A percentile compares a stretch with the other conserved stretches of the same genome.
phyloP scores from a whole-genome alignment of 2,329 filamentous ascomycete genomes.

The Venturia nashicola region DNA sequence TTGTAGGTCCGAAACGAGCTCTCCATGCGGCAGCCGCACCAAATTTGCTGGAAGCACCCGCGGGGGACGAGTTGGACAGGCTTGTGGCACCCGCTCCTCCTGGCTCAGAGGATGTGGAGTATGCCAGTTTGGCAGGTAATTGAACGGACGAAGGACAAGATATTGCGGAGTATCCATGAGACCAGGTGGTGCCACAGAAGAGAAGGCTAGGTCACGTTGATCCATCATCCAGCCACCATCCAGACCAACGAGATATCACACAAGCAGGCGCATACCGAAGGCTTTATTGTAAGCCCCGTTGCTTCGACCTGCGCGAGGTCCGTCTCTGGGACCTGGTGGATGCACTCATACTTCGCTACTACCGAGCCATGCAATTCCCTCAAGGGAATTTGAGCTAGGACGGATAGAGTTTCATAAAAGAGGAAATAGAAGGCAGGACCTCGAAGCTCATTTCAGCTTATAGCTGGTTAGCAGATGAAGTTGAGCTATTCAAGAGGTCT shows the following conservation, averaged over 20 bases:
- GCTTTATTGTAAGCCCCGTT: not conserved
- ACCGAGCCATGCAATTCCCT: not conserved
- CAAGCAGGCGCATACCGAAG: not conserved
- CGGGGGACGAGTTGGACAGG: conserved; percentile 30
- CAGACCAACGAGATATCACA: not conserved
- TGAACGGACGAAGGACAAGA: conserved; percentile 28
- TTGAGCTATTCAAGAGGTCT: not conserved
- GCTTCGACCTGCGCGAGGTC: not conserved
- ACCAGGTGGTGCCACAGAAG: not conserved
- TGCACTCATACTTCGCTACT: not conserved
- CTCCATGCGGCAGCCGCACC: conserved; percentile 1
- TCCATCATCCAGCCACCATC: not conserved
- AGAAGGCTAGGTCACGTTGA: not conserved
- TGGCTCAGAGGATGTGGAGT: conserved; percentile 64
- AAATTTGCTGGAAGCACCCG: conserved; percentile 32
- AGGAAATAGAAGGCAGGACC: not conserved
- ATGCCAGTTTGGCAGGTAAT: conserved; percentile 75
- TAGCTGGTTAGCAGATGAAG: not conserved
- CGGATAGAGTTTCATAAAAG: not conserved
- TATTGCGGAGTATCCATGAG: not conserved
- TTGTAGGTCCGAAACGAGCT: conserved; percentile 14
- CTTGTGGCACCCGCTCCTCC: conserved; percentile 56
- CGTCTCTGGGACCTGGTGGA: not conserved
- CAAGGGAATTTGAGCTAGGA: not conserved
- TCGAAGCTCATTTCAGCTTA: not conserved